Percentiles rank a stretch among this genome's conserved stretches.
Conservation (phyloP, 371 early-diverging fungal genomes). For the Actinomucor elegans region DNA sequence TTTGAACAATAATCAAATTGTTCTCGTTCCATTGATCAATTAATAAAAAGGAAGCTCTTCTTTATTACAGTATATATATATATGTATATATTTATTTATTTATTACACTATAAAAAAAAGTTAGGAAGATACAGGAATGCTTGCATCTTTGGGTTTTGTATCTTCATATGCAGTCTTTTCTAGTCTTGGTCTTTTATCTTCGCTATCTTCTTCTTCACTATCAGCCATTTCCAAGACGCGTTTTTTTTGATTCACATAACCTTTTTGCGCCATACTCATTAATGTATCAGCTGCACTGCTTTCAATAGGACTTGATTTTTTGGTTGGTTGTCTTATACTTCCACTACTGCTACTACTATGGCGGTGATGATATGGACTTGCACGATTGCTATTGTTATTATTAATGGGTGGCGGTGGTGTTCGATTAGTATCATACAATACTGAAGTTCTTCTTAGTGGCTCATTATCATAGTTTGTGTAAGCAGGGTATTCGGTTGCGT, state of each 20-base stretch:
- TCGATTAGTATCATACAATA: constrained; percentile 22
- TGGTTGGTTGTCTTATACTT: constrained; percentile 1
- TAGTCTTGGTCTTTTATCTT: constrained; percentile 14
- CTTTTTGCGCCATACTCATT: constrained; percentile 36
- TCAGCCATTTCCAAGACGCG: constrained; percentile 29
- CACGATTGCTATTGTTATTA: background rate
- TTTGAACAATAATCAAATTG: constrained; percentile 43
- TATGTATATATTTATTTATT: background rate
- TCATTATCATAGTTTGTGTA: constrained; percentile 1
- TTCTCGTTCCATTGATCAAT: constrained; percentile 36
- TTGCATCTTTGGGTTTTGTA: background rate
- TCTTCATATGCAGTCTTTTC: constrained; percentile 1
- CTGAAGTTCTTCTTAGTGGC: constrained; percentile 26
- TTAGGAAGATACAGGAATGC: constrained; percentile 22
- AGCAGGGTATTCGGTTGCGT: background rate
- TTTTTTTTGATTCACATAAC: constrained; percentile 11
- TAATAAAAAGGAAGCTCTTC: background rate
- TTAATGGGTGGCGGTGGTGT: constrained; percentile 1
- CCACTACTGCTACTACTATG: constrained; percentile 4
- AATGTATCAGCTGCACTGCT: constrained; percentile 40
- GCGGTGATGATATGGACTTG: no score
- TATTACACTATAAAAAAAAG: no score
- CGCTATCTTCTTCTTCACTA: constrained; percentile 20
- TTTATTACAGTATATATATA: background rate
- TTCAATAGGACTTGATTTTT: constrained; percentile 25